Conservation (phyloP, 768 basidiomycete genomes). For the Daedalea quercina region DNA sequence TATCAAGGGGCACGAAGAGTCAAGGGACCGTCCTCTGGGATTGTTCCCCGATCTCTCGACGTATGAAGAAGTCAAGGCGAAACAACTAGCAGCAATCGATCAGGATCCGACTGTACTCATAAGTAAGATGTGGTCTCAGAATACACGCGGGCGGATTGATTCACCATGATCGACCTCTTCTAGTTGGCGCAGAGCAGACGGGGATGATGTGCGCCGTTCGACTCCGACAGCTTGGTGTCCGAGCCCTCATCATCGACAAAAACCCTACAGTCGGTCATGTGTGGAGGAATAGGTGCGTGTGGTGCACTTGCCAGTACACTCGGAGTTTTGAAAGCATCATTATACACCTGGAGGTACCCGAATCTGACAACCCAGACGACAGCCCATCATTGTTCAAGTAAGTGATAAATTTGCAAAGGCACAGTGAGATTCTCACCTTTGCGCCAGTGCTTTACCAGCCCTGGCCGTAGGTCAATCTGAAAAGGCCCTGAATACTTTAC, state of each 20-base stretch:
- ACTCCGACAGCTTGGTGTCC: conserved; percentile 32
- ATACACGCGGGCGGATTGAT: background rate
- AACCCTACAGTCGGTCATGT: conserved; percentile 30
- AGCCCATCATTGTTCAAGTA: conserved; percentile 16
- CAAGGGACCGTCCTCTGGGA: conserved; percentile 19
- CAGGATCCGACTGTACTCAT: conserved; percentile 34
- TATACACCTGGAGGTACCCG: conserved; percentile 23
- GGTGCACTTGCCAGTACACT: no score
- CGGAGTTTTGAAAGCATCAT: background rate
- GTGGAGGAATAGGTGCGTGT: conserved; percentile 41
- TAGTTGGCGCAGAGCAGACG: conserved; percentile 37
- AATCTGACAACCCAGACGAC: conserved; percentile 34
- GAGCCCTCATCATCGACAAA: conserved; percentile 31
- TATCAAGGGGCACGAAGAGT: conserved; percentile 31
- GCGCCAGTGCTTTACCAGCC: conserved; percentile 31
- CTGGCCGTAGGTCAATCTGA: conserved; percentile 18
- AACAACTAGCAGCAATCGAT: conserved; percentile 30
- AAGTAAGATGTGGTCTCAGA: conserved; percentile 17
- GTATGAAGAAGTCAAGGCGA: conserved; percentile 19
- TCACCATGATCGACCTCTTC: background rate
- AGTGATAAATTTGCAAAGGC: no score
- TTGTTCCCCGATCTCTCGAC: conserved; percentile 29
- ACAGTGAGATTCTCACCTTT: background rate
- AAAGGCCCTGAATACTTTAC: no score
- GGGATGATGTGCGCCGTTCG: conserved; percentile 38